A percentile compares a stretch with the other conserved stretches of the same genome.
Evolutionary conservation across 352 stramenopile genomes (phyloP).

Genomic region (Pythium insidiosum): DNA sequence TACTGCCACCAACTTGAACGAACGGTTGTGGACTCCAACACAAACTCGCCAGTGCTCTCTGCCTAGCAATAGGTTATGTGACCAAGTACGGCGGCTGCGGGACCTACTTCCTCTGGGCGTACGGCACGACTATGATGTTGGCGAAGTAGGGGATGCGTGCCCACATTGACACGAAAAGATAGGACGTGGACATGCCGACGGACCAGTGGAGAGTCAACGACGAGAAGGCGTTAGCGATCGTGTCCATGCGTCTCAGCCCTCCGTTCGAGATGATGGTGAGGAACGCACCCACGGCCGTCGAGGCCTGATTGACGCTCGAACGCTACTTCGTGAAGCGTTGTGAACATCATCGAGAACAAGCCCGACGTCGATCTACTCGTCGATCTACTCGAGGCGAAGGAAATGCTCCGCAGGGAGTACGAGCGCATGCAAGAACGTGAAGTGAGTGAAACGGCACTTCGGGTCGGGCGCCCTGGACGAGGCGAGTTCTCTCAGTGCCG

Average conservation of each 20-base stretch:
- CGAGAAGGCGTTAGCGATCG: constrained; percentile 1
- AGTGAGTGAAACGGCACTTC: no score
- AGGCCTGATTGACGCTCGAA: neutral
- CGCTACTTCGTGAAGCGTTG: constrained; percentile 1
- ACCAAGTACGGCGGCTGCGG: constrained; percentile 1
- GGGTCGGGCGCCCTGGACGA: no score
- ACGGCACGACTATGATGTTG: constrained; percentile 1
- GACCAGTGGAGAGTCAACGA: neutral
- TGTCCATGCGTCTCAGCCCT: neutral
- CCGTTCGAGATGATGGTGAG: constrained; percentile 4
- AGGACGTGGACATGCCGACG: no score
- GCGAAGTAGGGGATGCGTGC: neutral
- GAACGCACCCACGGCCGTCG: neutral
- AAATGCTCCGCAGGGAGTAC: neutral
- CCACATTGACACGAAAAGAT: neutral
- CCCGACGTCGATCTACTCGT: neutral
- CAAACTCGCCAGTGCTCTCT: no score
- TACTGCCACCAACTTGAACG: no score
- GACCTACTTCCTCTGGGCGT: constrained; percentile 8
- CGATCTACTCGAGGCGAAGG: neutral
- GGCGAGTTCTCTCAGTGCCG: no score
- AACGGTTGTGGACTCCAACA: no score
- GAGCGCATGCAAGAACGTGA: no score
- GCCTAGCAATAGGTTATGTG: constrained; percentile 12
- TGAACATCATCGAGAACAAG: constrained; percentile 8